Percentiles rank a stretch among this genome's conserved stretches.
phyloP scores from a whole-genome alignment of 2,329 filamentous ascomycete species.

The Diaporthe humulicola region DNA sequence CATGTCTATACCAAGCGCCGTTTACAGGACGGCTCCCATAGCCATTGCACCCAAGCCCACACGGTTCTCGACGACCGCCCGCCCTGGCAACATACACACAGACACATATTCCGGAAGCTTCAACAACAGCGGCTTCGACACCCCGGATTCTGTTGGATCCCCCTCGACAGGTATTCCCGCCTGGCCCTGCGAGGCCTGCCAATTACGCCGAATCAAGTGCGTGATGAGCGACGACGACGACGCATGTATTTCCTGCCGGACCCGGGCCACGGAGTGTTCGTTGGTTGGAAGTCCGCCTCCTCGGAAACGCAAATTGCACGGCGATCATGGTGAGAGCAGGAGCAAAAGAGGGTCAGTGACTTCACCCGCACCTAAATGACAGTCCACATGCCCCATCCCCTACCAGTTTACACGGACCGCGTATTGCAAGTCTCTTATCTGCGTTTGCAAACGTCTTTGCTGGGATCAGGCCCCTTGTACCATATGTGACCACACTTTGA shows the following conservation, averaged over 20 bases:
- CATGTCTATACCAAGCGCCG: slow-evolving; percentile 68
- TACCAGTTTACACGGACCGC: slow-evolving; percentile 29
- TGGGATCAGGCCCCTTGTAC: slow-evolving; percentile 29
- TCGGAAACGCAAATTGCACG: slow-evolving; percentile 83
- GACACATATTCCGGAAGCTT: slow-evolving; percentile 65
- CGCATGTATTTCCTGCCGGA: slow-evolving; percentile 81
- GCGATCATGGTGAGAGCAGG: slow-evolving; percentile 70
- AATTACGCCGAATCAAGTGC: slow-evolving; percentile 80
- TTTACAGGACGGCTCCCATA: slow-evolving; percentile 74
- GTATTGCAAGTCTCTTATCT: slow-evolving; percentile 30
- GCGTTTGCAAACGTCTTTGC: slow-evolving; percentile 11
- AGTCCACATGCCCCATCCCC: slow-evolving; percentile 29
- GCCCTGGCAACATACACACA: slow-evolving; percentile 62
- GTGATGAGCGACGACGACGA: slow-evolving; percentile 80
- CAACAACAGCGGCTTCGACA: slow-evolving; percentile 60
- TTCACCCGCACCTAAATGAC: slow-evolving; percentile 34
- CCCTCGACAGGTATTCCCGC: slow-evolving; percentile 55
- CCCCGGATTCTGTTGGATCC: slow-evolving; percentile 60
- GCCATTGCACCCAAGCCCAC: slow-evolving; percentile 74
- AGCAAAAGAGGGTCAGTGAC: slow-evolving; percentile 78
- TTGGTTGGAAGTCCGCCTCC: slow-evolving; percentile 82
- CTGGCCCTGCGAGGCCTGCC: slow-evolving; percentile 80
- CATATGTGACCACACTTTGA: slow-evolving; percentile 40
- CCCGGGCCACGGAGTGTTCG: slow-evolving; percentile 83
- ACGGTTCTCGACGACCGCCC: slow-evolving; percentile 56